Conservation (phyloP, 345 rosid species). For the Rubroshorea leprosula region DNA sequence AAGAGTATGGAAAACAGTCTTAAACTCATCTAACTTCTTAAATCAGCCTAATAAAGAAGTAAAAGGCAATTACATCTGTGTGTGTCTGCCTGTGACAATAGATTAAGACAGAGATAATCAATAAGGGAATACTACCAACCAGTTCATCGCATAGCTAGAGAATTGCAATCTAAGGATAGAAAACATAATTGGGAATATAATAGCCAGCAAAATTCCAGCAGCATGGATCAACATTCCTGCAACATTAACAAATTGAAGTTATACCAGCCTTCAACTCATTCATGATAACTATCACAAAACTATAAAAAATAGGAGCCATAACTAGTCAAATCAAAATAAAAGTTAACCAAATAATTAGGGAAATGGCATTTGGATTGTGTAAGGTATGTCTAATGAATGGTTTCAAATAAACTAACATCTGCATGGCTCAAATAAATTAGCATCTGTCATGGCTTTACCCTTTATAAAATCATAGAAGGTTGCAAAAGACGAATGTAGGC, state of each 20-base stretch:
- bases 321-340: neutral
- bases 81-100: too few relatives aligned
- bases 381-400: slow-evolving; percentile 2
- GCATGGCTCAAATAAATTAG: too few relatives aligned
- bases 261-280: slow-evolving; percentile 13
- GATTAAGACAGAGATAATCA: too few relatives aligned
- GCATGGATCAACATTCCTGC: slow-evolving; percentile 72
- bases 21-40: neutral
- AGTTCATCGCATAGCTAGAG: slow-evolving; percentile 75
- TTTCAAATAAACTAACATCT: slow-evolving; percentile 2
- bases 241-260: slow-evolving; percentile 19
- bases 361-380: neutral
- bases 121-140: slow-evolving; percentile 39
- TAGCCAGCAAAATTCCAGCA: slow-evolving; percentile 59
- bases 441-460: slow-evolving; percentile 38
- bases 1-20: neutral
- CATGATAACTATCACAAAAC: slow-evolving; percentile 6
- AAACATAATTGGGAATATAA: slow-evolving; percentile 59
- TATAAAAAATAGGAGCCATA: slow-evolving; percentile 6
- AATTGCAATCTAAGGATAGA: slow-evolving; percentile 64
- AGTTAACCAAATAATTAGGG: neutral
- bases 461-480: slow-evolving; percentile 54
- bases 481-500: slow-evolving; percentile 40
- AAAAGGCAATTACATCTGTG: too few relatives aligned
- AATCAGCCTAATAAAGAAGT: neutral